Evolutionary conservation across 2,329 filamentous ascomycete genomes (phyloP).

Genomic region (Fonsecaea pugnacius): DNA sequence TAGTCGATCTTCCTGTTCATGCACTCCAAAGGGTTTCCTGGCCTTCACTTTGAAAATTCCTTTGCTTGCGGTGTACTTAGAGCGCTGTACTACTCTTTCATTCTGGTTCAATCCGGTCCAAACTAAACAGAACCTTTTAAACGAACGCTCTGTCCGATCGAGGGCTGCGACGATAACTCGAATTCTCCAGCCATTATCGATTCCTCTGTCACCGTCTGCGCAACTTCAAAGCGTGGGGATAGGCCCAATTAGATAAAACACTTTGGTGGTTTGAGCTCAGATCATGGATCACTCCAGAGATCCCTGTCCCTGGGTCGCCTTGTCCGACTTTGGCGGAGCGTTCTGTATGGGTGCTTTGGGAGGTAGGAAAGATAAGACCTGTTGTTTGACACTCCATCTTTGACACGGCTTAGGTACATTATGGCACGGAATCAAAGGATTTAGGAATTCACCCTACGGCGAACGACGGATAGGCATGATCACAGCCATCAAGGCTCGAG

Average conservation of each 20-base stretch:
- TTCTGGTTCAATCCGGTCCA: neutral
- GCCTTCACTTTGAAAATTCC: neutral
- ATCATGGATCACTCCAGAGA: conserved; percentile 93
- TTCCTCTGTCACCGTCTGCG: neutral
- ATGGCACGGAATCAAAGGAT: conserved; percentile 97
- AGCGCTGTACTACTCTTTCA: neutral
- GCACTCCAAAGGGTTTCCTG: neutral
- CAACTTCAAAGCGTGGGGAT: neutral
- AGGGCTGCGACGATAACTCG: neutral
- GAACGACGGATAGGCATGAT: conserved; percentile 94
- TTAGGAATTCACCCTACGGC: conserved; percentile 85
- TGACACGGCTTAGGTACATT: conserved; percentile 77
- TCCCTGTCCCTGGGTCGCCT: conserved; percentile 93
- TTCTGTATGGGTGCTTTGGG: conserved; percentile 79
- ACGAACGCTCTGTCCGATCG: neutral
- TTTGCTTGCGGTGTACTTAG: neutral
- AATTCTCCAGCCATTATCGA: neutral
- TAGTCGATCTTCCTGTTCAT: neutral
- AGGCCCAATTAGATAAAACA: neutral
- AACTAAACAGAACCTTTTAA: neutral
- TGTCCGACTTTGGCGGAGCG: conserved; percentile 97
- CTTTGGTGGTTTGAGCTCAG: neutral
- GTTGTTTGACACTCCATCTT: neutral
- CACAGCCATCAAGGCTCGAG: conserved; percentile 96
- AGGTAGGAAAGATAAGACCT: conserved; percentile 16